Conservation (phyloP, 2,329 filamentous ascomycete species). For the Rhexocercosporidium sp. region DNA sequence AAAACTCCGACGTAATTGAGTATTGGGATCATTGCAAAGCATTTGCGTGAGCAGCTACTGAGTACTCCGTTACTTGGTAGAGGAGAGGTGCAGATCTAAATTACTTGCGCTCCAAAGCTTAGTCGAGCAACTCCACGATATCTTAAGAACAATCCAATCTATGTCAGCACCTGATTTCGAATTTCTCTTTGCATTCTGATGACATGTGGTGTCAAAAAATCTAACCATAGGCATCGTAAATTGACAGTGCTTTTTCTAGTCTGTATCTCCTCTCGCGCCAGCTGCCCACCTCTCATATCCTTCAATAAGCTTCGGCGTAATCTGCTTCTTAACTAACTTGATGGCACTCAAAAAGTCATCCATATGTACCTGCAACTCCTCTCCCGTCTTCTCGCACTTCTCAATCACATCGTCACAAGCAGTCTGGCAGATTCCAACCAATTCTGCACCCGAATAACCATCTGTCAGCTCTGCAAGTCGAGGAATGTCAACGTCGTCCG, state of each 20-base stretch:
- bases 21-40: too few relatives aligned
- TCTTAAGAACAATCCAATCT: too few relatives aligned
- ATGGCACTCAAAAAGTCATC: slow-evolving; percentile 53
- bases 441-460: slow-evolving; percentile 86
- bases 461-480: slow-evolving; percentile 69
- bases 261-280: slow-evolving; percentile 30
- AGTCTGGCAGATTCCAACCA: slow-evolving; percentile 64
- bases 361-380: slow-evolving; percentile 49
- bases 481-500: slow-evolving; percentile 67
- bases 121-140: too few relatives aligned
- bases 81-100: too few relatives aligned
- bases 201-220: too few relatives aligned
- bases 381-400: slow-evolving; percentile 50
- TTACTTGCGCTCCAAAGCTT: too few relatives aligned
- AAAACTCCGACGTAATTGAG: too few relatives aligned
- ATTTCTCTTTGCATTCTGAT: background rate
- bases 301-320: slow-evolving; percentile 62
- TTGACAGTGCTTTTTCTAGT: slow-evolving; percentile 16
- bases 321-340: slow-evolving; percentile 57
- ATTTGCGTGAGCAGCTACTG: too few relatives aligned
- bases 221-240: background rate
- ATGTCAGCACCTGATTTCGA: background rate
- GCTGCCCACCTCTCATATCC: slow-evolving; percentile 62
- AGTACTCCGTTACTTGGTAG: too few relatives aligned
- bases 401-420: slow-evolving; percentile 57